Conservation (phyloP, 1,139 yeast species). For the Kurtzmaniella quercitrusa region DNA sequence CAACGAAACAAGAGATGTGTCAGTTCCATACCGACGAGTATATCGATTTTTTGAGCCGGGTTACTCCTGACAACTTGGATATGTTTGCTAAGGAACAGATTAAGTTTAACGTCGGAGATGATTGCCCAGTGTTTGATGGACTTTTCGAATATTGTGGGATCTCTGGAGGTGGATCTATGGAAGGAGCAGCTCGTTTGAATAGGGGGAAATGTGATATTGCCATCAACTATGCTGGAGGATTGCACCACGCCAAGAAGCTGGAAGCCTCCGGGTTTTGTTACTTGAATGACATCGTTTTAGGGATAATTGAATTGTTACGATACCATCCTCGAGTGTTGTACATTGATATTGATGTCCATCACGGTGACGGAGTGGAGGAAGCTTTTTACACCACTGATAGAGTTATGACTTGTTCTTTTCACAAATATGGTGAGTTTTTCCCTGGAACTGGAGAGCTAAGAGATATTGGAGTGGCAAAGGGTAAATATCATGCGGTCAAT, state of each 20-base stretch:
- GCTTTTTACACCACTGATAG: constrained; percentile 95
- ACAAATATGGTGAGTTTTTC: constrained; percentile 93
- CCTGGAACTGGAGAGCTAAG: constrained; percentile 94
- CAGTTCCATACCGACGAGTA: constrained; percentile 98
- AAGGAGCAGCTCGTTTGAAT: constrained; percentile 90
- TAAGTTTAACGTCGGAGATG: constrained; percentile 95
- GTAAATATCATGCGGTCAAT: constrained; percentile 81
- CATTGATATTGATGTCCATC: constrained; percentile 94
- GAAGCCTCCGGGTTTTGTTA: constrained; percentile 98
- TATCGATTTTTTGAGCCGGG: constrained; percentile 88
- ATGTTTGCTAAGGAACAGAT: constrained; percentile 88
- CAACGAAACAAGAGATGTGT: constrained; percentile 97
- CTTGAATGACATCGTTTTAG: constrained; percentile 75
- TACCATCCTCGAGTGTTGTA: constrained; percentile 95
- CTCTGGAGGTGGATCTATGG: constrained; percentile 96
- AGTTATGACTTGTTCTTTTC: constrained; percentile 97
- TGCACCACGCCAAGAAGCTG: constrained; percentile 93
- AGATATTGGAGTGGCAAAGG: constrained; percentile 86
- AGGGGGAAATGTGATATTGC: constrained; percentile 95
- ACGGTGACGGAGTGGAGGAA: constrained; percentile 98
- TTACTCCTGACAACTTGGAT: constrained; percentile 91
- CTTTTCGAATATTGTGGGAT: constrained; percentile 92
- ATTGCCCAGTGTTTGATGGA: constrained; percentile 96
- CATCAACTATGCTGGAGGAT: constrained; percentile 94
- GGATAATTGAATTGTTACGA: constrained; percentile 81